phyloP scores from a whole-genome alignment of 2,329 filamentous ascomycete species.

The Aureobasidium uvarum region DNA sequence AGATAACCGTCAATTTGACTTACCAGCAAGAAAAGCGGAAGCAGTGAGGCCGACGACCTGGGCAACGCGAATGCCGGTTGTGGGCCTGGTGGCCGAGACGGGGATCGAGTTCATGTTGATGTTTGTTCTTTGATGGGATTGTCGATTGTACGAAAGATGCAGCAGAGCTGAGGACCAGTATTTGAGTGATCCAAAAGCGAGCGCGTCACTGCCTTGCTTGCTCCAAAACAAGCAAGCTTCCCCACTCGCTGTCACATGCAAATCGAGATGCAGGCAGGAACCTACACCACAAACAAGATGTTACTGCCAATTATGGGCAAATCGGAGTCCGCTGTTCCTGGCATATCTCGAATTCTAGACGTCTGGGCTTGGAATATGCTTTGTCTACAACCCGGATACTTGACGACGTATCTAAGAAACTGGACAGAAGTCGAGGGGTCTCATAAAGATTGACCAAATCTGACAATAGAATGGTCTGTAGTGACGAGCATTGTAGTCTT shows the following conservation, averaged over 20 bases:
- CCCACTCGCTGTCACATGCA: slow-evolving; percentile 19
- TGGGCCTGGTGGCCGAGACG: slow-evolving; percentile 17
- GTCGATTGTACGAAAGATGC: background rate
- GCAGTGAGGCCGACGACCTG: slow-evolving; percentile 54
- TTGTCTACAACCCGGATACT: background rate
- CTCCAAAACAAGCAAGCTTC: background rate
- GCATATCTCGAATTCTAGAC: too few relatives aligned
- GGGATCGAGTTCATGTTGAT: slow-evolving; percentile 24
- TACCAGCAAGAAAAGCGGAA: slow-evolving; percentile 49
- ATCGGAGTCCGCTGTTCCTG: background rate
- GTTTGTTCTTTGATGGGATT: background rate
- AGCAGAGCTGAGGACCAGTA: background rate
- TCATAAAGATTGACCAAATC: too few relatives aligned
- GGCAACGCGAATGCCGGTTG: slow-evolving; percentile 44
- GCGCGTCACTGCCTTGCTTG: slow-evolving; percentile 23
- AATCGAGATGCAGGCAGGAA: slow-evolving; percentile 11
- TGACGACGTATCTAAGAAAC: background rate
- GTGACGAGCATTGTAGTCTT: background rate
- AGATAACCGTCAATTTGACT: slow-evolving; percentile 8
- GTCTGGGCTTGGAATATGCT: background rate
- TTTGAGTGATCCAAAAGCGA: background rate
- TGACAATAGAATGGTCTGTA: too few relatives aligned
- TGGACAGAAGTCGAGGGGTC: background rate
- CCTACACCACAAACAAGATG: background rate
- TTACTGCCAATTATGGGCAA: background rate